These are phyloP conservation scores for Erigeron canadensis DNA, from an alignment of 129 eudicot genomes.

Conservation along the genomic window DNA sequence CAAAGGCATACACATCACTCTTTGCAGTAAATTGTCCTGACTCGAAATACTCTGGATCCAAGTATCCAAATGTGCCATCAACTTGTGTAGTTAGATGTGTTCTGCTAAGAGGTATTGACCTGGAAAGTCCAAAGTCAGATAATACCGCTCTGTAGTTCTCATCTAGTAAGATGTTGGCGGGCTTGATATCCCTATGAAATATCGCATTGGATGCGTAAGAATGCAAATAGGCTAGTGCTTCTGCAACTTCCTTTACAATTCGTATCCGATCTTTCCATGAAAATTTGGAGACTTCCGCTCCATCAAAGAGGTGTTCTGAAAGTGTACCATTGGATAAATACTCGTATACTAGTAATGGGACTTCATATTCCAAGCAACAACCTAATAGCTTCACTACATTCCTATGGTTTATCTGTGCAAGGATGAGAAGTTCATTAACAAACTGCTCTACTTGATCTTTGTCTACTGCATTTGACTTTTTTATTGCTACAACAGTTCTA, in stretches of 20 bases:
- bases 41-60: slow-evolving; percentile 41
- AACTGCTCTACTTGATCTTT: slow-evolving; percentile 25
- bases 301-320: slow-evolving; percentile 34
- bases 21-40: slow-evolving; percentile 39
- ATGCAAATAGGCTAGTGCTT: slow-evolving; percentile 41
- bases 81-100: slow-evolving; percentile 43
- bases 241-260: slow-evolving; percentile 36
- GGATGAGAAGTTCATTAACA: slow-evolving; percentile 36
- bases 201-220: slow-evolving; percentile 34
- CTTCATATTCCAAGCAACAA: slow-evolving; percentile 41
- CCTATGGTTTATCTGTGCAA: slow-evolving; percentile 41
- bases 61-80: slow-evolving; percentile 43
- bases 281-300: slow-evolving; percentile 13
- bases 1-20: slow-evolving; percentile 49
- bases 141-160: slow-evolving; percentile 33
- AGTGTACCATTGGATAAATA: slow-evolving; percentile 36
- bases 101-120: slow-evolving; percentile 23
- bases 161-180: slow-evolving; percentile 38
- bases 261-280: slow-evolving; percentile 38
- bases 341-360: slow-evolving; percentile 38
- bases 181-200: no score
- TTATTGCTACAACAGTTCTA: slow-evolving; percentile 36
- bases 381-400: slow-evolving; percentile 39
- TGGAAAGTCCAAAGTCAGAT: slow-evolving; percentile 45
- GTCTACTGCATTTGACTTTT: slow-evolving; percentile 25